Base-by-base conservation (phyloP, 163 green algal genomes). In the Smithsoniella earleae region DNA sequence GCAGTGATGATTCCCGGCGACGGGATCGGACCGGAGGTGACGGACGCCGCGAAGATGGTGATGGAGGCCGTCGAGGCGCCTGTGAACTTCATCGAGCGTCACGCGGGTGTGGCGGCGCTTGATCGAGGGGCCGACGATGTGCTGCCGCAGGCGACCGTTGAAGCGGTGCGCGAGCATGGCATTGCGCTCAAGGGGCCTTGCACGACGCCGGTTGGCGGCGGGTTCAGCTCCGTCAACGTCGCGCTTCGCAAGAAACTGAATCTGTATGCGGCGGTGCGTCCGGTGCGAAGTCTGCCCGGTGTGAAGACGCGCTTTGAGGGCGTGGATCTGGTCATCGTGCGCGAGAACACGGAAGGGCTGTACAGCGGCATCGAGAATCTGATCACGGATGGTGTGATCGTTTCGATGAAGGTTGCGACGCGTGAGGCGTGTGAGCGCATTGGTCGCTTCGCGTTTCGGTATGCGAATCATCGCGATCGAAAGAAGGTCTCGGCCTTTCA, bases 151-250 rank as follows among this genome's bases (percentile, higher is more conserved):
- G 89, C 93, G 66, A 96, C 95, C 81, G 80, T 98, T 58, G 92
- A 98, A 81, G 95, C 88, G 1, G 90, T 98, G 81, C 82, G 91
- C 84, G 89, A 90, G 66, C 80, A 96, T 76, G 82, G 84, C 25
- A 90, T 96, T 66, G 90, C 89, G 0, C 82, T 96, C 16, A 95
- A 96, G 79, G 92, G 87, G 0, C 92, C 92, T 27, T 97, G 97
- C 92, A 82, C 91, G 28, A 98, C 92, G 0, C 92, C 92, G 16
- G 96, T 98, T 55, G 92, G 92, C 80, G 97, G 97, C 81, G 92
- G 92, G 73, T 90, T 91, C 81, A 81, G 89, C 33, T 96, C 89
- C 3, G 86, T 98, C 4, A 98, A 98, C 85, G 78, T 98, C 36
- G 96, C 92, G 0, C 86, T 98, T 34, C 85, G 92, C 44, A 97